phyloP scores from a whole-genome alignment of 805 yeast genomes.

The Kazachstania martiniae region DNA sequence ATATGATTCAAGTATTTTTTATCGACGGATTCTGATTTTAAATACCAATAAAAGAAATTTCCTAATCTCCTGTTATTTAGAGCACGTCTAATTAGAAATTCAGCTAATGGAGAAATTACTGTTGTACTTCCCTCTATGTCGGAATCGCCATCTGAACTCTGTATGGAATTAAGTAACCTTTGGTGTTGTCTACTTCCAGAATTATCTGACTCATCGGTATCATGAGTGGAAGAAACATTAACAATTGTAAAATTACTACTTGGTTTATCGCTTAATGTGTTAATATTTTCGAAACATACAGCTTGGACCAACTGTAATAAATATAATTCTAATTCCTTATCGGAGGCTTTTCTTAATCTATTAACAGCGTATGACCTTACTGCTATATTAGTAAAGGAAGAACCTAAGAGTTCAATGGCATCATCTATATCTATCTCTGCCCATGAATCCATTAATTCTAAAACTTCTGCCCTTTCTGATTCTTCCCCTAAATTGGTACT shows the following conservation, averaged over 20 bases:
- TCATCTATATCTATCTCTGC: constrained; percentile 74
- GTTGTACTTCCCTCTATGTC: constrained; percentile 8
- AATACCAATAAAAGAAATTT: constrained; percentile 82
- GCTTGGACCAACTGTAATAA: constrained; percentile 88
- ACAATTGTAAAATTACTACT: constrained; percentile 32
- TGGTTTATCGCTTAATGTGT: constrained; percentile 20
- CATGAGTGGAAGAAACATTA: constrained; percentile 20
- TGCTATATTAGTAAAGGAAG: constrained; percentile 57
- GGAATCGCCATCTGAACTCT: constrained; percentile 6
- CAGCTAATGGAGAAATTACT: constrained; percentile 51
- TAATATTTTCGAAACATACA: constrained; percentile 55
- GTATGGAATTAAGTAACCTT: constrained; percentile 6
- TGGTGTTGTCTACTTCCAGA: neutral
- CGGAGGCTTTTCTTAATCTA: constrained; percentile 64
- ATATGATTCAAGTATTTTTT: constrained; percentile 40
- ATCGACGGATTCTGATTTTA: constrained; percentile 79
- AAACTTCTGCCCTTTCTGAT: constrained; percentile 66
- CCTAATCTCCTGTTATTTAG: constrained; percentile 57
- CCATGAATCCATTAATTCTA: constrained; percentile 58
- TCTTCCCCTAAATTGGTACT: constrained; percentile 85
- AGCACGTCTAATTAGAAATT: constrained; percentile 66
- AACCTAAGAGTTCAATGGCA: constrained; percentile 77
- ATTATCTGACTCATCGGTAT: constrained; percentile 1
- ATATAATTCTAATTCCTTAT: constrained; percentile 70
- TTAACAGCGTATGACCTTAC: constrained; percentile 85